Conservation (phyloP, 441 rosid genomes). For the Kokia cookei region DNA sequence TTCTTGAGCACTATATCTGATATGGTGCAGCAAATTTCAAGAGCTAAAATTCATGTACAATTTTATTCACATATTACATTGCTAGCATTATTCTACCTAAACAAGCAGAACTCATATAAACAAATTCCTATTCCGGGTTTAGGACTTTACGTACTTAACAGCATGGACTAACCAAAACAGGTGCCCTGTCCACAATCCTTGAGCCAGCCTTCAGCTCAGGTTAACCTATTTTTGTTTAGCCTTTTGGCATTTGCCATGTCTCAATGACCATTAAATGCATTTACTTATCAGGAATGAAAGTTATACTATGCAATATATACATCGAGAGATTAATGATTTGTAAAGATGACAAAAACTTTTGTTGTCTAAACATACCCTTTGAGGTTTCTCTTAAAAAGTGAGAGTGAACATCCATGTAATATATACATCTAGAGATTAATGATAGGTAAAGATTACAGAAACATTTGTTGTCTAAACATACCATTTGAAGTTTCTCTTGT, state of each 20-base stretch:
- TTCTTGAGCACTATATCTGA: background rate
- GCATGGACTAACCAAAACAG: background rate
- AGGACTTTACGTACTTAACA: background rate
- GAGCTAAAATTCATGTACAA: background rate
- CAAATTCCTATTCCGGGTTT: background rate
- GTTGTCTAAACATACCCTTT: slow-evolving; percentile 40
- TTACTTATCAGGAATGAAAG: background rate
- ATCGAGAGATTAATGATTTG: background rate
- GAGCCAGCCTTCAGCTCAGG: background rate
- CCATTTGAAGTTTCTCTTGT: slow-evolving; percentile 66
- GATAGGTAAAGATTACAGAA: background rate
- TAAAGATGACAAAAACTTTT: background rate
- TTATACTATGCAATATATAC: background rate
- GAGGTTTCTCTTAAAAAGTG: slow-evolving; percentile 51
- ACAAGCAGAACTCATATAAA: background rate
- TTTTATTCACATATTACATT: background rate
- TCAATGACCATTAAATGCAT: background rate
- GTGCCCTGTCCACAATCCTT: background rate
- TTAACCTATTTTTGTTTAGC: background rate
- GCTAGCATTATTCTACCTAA: background rate
- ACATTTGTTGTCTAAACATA: slow-evolving; percentile 16
- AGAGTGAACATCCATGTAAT: slow-evolving; percentile 28
- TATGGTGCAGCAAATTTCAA: background rate
- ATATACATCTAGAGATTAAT: background rate
- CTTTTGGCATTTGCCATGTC: background rate